A percentile compares a stretch with the other conserved stretches of the same genome.
Evolutionary conservation across 2,329 filamentous ascomycete genomes (phyloP).

Genomic region (Neophaeococcomyces aloes): DNA sequence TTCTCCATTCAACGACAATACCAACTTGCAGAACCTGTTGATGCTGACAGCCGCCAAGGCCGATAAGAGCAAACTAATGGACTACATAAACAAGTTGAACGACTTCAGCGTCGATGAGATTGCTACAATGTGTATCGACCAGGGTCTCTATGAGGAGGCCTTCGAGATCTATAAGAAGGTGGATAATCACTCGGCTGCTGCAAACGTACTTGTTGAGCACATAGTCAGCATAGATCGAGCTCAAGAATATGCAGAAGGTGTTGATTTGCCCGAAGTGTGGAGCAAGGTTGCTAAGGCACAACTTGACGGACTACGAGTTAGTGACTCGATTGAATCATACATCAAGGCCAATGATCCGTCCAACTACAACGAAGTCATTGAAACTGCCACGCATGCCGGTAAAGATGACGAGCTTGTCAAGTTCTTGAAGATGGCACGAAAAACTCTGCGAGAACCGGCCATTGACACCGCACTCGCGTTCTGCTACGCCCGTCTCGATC

Average conservation of each 20-base stretch:
- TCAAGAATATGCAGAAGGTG: conserved; percentile 87
- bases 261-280: conserved; percentile 92
- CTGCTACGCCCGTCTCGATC: conserved; percentile 81
- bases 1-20: conserved; percentile 96
- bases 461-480: conserved; percentile 93
- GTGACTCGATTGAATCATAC: conserved; percentile 91
- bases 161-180: conserved; percentile 99
- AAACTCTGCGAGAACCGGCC: conserved; percentile 84
- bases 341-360: conserved; percentile 87
- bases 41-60: conserved; percentile 95
- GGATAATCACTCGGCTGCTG: conserved; percentile 73
- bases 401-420: conserved; percentile 98
- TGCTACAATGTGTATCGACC: conserved; percentile 82
- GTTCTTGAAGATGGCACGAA: conserved; percentile 91
- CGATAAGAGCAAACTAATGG: conserved; percentile 87
- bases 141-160: conserved; percentile 90
- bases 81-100: conserved; percentile 86
- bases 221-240: conserved; percentile 97
- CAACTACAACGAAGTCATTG: conserved; percentile 93
- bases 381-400: conserved; percentile 85
- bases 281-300: conserved; percentile 97
- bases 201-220: conserved; percentile 87
- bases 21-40: conserved; percentile 88
- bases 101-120: conserved; percentile 89
- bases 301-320: conserved; percentile 84